A percentile compares a stretch with the other conserved stretches of the same genome.
phyloP scores from a whole-genome alignment of 805 yeast species.

The Wickerhamiella allomyrinae region DNA sequence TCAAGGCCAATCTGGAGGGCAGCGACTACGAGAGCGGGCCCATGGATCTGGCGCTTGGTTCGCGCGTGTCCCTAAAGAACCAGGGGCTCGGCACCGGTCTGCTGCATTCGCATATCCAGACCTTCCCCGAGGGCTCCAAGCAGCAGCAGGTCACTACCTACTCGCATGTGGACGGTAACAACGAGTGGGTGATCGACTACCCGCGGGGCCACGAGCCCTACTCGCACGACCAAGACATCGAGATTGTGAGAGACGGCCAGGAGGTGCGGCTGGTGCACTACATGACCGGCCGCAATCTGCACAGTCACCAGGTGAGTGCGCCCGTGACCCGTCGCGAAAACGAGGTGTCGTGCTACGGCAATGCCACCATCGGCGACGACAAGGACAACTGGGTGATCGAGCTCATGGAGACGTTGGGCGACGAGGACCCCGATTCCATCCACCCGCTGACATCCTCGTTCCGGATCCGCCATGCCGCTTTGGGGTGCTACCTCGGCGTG shows the following conservation, averaged over 20 bases:
- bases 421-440: constrained; percentile 36
- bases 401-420: constrained; percentile 40
- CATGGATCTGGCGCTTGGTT: constrained; percentile 59
- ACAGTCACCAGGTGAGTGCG: constrained; percentile 93
- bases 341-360: constrained; percentile 87
- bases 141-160: constrained; percentile 73
- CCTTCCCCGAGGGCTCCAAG: constrained; percentile 49
- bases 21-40: constrained; percentile 61
- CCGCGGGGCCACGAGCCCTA: constrained; percentile 25
- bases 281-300: constrained; percentile 60
- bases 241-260: constrained; percentile 49
- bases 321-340: constrained; percentile 86
- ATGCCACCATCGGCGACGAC: constrained; percentile 53
- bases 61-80: constrained; percentile 63
- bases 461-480: constrained; percentile 65
- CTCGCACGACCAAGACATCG: constrained; percentile 27
- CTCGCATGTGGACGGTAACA: constrained; percentile 44
- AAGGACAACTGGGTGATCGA: constrained; percentile 92
- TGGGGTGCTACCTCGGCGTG: constrained; percentile 90
- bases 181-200: constrained; percentile 66
- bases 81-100: constrained; percentile 60
- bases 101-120: constrained; percentile 63
- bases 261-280: constrained; percentile 67
- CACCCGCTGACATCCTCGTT: constrained; percentile 59
- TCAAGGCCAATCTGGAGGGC: constrained; percentile 85